Evolutionary conservation across 2,329 filamentous ascomycete species (phyloP), one percentile per base, ranked within the genome.

Genomic region (Emmonsia crescens): DNA sequence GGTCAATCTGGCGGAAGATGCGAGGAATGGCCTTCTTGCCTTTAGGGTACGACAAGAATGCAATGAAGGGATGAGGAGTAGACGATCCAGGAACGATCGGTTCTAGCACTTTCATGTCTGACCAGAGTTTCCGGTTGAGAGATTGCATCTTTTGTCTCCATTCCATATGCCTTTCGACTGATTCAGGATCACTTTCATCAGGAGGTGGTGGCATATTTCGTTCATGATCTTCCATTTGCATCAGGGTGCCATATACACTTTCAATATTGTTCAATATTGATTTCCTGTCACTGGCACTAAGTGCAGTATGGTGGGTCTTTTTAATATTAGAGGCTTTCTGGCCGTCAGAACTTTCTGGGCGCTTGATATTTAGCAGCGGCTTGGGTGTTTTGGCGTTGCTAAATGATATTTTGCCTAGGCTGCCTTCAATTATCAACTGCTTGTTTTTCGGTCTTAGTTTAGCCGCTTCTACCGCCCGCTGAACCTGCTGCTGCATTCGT

Each of bases 371-470:
- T 57, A 99, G 85, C 62, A 97, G 80, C 19, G 93, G 91, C 75
- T 96, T 94, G 0, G 94, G 94, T 0, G 94, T 96, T 80, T 97
- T 99, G 56, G 94, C 91, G 70, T 99, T 99, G 80, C 93, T 96
- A 78, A 97, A 99, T 0, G 93, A 96, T 62, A 99, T 99, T 79
- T 97, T 99, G 66, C 94, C 94, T 57, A 99, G 78, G 71, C 91
- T 96, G 31, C 94, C 94, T 72, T 96, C 93, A 63, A 99, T 93
- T 24, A 97, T 92, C 9, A 99, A 82, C 73, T 96, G 92, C 71
- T 95, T 96, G 72, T 96, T 96, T 81, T 99, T 99, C 14, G 94
- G 94, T 75, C 96, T 93, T 63, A 91, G 90, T 79, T 97, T 99
- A 59, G 94, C 94, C 0, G 94, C 94, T 72, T 99, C 94, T 0